Conservation (phyloP, 495 filamentous ascomycete genomes). For the Apiosordaria backusii region DNA sequence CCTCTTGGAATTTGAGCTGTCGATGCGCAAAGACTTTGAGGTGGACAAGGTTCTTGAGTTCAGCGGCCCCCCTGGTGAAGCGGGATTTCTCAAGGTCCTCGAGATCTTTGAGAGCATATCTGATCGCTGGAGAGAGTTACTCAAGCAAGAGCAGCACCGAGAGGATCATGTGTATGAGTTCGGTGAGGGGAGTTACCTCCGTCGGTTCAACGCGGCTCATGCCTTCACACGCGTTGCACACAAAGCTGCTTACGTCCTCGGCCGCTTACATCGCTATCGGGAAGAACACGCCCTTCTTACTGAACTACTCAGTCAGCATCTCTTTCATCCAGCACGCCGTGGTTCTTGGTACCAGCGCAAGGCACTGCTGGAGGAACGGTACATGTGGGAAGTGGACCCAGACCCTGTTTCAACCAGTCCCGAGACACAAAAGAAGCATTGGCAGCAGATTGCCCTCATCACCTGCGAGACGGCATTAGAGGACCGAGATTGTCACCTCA, state of each 20-base stretch:
- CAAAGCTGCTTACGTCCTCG: conserved; percentile 75
- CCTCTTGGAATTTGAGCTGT: conserved; percentile 85
- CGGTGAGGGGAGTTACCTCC: conserved; percentile 85
- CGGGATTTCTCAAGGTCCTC: conserved; percentile 58
- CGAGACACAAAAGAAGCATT: conserved; percentile 68
- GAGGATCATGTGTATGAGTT: conserved; percentile 77
- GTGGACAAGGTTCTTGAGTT: conserved; percentile 85
- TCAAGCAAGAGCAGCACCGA: conserved; percentile 73
- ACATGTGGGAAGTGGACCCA: conserved; percentile 67
- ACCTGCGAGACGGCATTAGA: conserved; percentile 87
- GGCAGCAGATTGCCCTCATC: conserved; percentile 71
- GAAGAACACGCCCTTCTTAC: conserved; percentile 71
- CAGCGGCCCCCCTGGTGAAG: conserved; percentile 66
- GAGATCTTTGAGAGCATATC: conserved; percentile 71
- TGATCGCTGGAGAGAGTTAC: conserved; percentile 71
- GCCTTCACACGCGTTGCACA: conserved; percentile 91
- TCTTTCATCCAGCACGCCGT: conserved; percentile 81
- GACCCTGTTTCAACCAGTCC: conserved; percentile 29
- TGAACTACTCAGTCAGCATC: conserved; percentile 73
- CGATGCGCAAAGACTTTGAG: conserved; percentile 74
- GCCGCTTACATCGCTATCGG: conserved; percentile 73
- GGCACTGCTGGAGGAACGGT: conserved; percentile 90
- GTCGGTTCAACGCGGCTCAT: conserved; percentile 89
- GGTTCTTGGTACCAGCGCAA: conserved; percentile 96
- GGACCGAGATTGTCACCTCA: conserved; percentile 82